Base-by-base conservation (phyloP, 495 filamentous ascomycete species). In the Neurospora sp. region DNA sequence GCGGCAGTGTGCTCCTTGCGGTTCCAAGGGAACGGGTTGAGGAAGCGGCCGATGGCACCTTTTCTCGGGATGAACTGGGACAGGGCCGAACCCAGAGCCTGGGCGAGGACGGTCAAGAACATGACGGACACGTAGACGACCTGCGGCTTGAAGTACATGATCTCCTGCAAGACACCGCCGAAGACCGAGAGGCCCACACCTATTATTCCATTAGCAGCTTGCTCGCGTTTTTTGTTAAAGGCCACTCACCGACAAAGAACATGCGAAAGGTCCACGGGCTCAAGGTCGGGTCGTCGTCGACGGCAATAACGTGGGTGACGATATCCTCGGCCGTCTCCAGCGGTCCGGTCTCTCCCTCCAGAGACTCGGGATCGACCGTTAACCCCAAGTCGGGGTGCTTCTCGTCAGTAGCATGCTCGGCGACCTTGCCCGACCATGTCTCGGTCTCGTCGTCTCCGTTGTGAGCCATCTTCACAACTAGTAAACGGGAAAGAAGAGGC, bases 101-200 rank as follows among this genome's bases (percentile, higher is more conserved):
- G 42, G 18, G 76, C 79, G 22, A 85, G 73, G 48, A 85, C 83
- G 5, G 81, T 80, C 75, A 85, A 74, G 75, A 85, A 85, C 22
- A 85, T 78, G 12, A 79, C 72, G 10, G 83, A 85, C 46, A 85
- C 82, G 61, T 73, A 79, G 72, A 85, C 81, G 38, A 75, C 76
- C 71, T 85, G 82, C n/a, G 83, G 83, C 76, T 85, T 85, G 80
- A 85, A 85, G 75, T 84, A 83, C 76, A 78, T 84, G 76, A 85
- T 85, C 11, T 68, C 70, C 74, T 75, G 74, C 37, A 75, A 73
- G 14, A 80, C 79, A 20, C 68, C 70, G 22, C 76, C 81, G 68
- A 82, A 82, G 42, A 77, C 70, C 3, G 79, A 75, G 27, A 82
- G 70, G 68, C 81, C 81, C 27, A 74, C 35, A 40, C 81, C 81